Evolutionary conservation across 768 basidiomycete species (phyloP).

Genomic region (Pleurotus tuber-regium): DNA sequence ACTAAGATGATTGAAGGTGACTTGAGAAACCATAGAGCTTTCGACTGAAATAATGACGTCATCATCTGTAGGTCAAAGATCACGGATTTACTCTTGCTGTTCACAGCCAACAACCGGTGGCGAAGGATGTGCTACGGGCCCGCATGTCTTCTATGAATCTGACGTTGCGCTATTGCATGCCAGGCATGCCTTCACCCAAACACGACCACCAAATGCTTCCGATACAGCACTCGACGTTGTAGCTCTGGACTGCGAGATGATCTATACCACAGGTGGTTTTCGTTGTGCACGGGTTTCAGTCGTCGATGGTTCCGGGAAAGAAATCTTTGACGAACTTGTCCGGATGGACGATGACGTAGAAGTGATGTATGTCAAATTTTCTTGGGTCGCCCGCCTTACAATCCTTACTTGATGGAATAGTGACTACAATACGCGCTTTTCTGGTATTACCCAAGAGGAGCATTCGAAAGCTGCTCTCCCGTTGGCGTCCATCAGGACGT

Average conservation of each 20-base stretch:
- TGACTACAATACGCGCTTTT: slow-evolving; percentile 91
- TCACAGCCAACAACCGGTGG: slow-evolving; percentile 53
- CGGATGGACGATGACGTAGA: slow-evolving; percentile 79
- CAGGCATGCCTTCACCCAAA: slow-evolving; percentile 71
- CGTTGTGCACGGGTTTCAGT: slow-evolving; percentile 89
- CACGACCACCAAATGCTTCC: slow-evolving; percentile 16
- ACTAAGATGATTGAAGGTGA: slow-evolving; percentile 64
- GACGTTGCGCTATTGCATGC: slow-evolving; percentile 63
- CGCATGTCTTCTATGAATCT: slow-evolving; percentile 90
- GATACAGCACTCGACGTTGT: slow-evolving; percentile 64
- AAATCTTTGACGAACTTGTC: slow-evolving; percentile 81
- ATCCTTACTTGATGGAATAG: slow-evolving; percentile 45
- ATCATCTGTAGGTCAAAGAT: slow-evolving; percentile 54
- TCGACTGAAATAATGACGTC: slow-evolving; percentile 5
- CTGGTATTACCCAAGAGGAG: slow-evolving; percentile 66
- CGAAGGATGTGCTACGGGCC: slow-evolving; percentile 73
- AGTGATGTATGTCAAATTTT: slow-evolving; percentile 55
- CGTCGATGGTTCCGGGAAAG: slow-evolving; percentile 69
- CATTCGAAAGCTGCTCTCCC: slow-evolving; percentile 63
- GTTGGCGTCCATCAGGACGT: slow-evolving; percentile 61
- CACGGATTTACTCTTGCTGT: slow-evolving; percentile 78
- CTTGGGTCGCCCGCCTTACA: not conserved
- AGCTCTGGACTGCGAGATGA: slow-evolving; percentile 95
- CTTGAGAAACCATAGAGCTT: slow-evolving; percentile 16
- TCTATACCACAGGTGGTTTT: slow-evolving; percentile 92